Conservation (phyloP, 148 eudicot species). For the Spergularia marina region DNA sequence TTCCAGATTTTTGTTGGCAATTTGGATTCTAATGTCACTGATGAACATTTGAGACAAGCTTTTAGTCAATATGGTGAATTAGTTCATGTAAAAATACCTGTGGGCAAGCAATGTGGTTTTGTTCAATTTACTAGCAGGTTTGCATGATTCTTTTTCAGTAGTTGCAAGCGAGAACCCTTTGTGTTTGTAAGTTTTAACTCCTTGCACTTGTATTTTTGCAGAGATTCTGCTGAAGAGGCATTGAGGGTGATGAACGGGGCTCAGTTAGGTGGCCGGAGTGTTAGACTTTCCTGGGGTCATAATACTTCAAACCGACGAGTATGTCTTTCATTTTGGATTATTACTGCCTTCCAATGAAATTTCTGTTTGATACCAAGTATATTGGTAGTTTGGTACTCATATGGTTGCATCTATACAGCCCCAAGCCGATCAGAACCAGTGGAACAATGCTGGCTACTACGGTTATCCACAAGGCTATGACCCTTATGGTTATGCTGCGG, state of each 20-base stretch:
- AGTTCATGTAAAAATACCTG: slow-evolving; percentile 83
- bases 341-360: not conserved
- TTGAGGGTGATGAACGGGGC: slow-evolving; percentile 58
- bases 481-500: slow-evolving; percentile 64
- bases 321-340: not conserved
- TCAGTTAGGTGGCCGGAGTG: slow-evolving; percentile 73
- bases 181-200: not conserved
- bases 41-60: slow-evolving; percentile 74
- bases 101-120: slow-evolving; percentile 92
- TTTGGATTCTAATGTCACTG: slow-evolving; percentile 73
- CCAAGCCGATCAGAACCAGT: slow-evolving; percentile 71
- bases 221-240: slow-evolving; percentile 85
- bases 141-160: slow-evolving; percentile 4
- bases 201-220: slow-evolving; percentile 21
- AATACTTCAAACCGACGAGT: slow-evolving; percentile 86
- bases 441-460: slow-evolving; percentile 53
- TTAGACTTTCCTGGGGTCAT: slow-evolving; percentile 98
- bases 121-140: slow-evolving; percentile 89
- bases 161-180: not conserved
- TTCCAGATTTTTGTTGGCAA: slow-evolving; percentile 91
- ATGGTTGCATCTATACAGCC: slow-evolving; percentile 35
- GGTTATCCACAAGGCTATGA: slow-evolving; percentile 79
- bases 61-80: slow-evolving; percentile 75
- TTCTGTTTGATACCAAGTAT: not conserved
- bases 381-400: not conserved